Evolutionary conservation across 2,329 filamentous ascomycete species (phyloP), one percentile per base, ranked within the genome.

Genomic region (Arthroderma uncinatum): DNA sequence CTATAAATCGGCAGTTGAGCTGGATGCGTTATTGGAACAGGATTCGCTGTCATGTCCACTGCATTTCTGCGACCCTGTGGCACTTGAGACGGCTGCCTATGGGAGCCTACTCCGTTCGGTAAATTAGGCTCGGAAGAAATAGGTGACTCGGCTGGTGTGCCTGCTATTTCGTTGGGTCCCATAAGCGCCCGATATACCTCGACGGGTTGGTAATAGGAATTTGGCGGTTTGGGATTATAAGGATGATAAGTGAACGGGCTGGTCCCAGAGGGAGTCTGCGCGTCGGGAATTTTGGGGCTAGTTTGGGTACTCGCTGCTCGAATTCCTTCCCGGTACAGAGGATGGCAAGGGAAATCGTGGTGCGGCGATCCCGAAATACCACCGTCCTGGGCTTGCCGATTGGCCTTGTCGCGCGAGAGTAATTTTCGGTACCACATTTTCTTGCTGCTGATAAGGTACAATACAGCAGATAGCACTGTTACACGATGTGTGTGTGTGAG

Each of bases 101-200:
- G 16, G n/a, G 33, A n/a, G 16, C 10, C 9, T 14, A 10, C 10
- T 23, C 12, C 4, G 34, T 3, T 37, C 8, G 50, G 4, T 10
- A 39, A 34, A 37, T 53, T 23, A 33, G 53, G 9, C 4, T 30
- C 25, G 21, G 36, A 44, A 10, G 33, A 10, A 44, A 9, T 19
- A 47, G 53, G 8, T 12, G 5, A 23, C 19, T 21, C 10, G 12
- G 14, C 9, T 10, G 23, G 36, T 21, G 16, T 44, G 12, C 21
- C 53, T 19, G 25, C 4, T 21, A 21, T 33, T 12, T 44, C 53
- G 10, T 30, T 40, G 7, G 39, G 19, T 23, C 12, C 25, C 52
- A 56, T 58, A n/a, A 57, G 53, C 2, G 53, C 42, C 42, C 56
- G 56, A 48, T 60, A 60, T 33, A 60, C 56, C 33, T 60, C 59